A percentile compares a stretch with the other conserved stretches of the same genome.
phyloP scores from a whole-genome alignment of 225 moss, liverwort and hornwort species.

The Ulota crispa region DNA sequence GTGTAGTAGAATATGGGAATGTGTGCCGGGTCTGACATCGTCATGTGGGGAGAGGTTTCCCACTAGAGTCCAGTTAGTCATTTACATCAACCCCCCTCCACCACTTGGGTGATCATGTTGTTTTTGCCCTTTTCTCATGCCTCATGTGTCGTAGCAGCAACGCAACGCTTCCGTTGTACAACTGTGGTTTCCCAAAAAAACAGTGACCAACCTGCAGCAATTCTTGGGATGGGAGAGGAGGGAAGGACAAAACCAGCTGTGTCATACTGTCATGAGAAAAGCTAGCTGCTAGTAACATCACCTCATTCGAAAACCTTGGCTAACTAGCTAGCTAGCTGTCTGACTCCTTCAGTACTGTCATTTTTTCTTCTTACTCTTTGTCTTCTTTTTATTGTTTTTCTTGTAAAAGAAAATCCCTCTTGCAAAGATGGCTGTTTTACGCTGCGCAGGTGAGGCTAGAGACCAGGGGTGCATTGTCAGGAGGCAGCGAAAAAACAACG shows the following conservation, averaged over 20 bases:
- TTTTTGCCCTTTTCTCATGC: constrained; percentile 17
- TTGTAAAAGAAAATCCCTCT: neutral
- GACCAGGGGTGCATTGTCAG: neutral
- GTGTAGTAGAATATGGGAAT: constrained; percentile 12
- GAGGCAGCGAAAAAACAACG: neutral
- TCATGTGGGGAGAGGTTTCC: constrained; percentile 24
- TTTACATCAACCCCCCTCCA: neutral
- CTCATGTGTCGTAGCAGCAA: constrained; percentile 11
- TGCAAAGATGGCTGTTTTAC: constrained; percentile 5
- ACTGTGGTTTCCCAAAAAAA: constrained; percentile 21
- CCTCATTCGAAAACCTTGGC: neutral
- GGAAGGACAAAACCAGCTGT: neutral
- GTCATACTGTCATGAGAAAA: constrained; percentile 33
- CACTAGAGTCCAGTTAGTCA: constrained; percentile 18
- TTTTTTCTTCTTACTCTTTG: no score
- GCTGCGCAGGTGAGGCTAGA: constrained; percentile 22
- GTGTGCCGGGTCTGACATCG: constrained; percentile 30
- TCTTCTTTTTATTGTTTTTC: neutral
- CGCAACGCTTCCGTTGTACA: constrained; percentile 16
- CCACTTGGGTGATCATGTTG: constrained; percentile 2
- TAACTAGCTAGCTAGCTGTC: neutral
- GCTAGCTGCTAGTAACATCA: neutral
- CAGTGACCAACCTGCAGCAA: constrained; percentile 37
- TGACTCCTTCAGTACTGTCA: no score
- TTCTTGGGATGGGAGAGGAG: neutral